These are phyloP conservation scores for Albizia julibrissin DNA, from an alignment of 306 rosid species.

Conservation along the genomic window DNA sequence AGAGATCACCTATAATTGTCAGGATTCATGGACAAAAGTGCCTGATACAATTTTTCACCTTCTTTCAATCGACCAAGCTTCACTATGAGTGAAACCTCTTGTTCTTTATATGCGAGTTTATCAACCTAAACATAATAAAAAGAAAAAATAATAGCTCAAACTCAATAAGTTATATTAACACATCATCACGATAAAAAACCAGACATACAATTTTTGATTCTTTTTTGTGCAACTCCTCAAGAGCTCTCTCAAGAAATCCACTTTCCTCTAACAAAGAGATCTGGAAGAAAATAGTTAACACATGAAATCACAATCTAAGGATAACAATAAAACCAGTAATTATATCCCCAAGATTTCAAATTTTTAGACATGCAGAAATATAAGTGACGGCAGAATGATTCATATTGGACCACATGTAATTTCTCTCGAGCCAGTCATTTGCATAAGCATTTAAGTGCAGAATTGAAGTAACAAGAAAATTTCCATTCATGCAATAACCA, in stretches of 20 bases:
- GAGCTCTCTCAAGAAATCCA: conserved; percentile 68
- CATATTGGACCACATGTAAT: conserved; percentile 17
- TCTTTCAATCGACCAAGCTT: conserved; percentile 83
- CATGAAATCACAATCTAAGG: background rate
- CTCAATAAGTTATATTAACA: conserved; percentile 26
- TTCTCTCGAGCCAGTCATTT: background rate
- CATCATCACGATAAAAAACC: conserved; percentile 28
- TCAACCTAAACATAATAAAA: conserved; percentile 62
- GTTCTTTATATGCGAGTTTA: conserved; percentile 72
- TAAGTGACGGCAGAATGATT: conserved; percentile 13
- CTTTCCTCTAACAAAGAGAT: conserved; percentile 87
- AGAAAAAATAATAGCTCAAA: conserved; percentile 25
- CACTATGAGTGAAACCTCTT: conserved; percentile 80
- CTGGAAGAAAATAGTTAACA: conserved; percentile 46
- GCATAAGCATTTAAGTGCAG: conserved; percentile 8
- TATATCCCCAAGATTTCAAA: conserved; percentile 7
- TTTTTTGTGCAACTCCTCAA: conserved; percentile 76
- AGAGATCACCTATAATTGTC: conserved; percentile 80
- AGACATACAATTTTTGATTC: conserved; percentile 71
- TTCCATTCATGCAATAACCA: background rate
- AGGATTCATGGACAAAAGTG: conserved; percentile 80
- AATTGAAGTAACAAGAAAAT: conserved; percentile 8
- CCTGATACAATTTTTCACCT: conserved; percentile 65
- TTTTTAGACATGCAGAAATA: conserved; percentile 10
- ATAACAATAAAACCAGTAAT: background rate